Percentiles rank a stretch among this genome's conserved stretches.
Evolutionary conservation across 163 green algal genomes (phyloP).

Genomic region (Dunaliella salina): DNA sequence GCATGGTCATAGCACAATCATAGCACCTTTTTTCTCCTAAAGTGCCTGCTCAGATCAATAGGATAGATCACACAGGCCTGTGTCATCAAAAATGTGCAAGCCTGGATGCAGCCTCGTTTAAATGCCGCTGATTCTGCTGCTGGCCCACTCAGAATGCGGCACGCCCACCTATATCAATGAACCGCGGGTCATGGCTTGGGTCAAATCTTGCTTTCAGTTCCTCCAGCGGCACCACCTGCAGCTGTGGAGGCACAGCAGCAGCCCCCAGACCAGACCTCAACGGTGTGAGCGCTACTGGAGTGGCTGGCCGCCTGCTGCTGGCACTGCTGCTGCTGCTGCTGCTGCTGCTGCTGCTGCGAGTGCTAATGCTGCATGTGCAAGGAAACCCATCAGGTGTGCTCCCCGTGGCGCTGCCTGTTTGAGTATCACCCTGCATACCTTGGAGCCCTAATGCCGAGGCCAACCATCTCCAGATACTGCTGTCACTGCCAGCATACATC

Average conservation of each 20-base stretch:
- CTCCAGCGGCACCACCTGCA: background rate
- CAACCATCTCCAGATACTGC: background rate
- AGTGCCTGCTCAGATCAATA: no score
- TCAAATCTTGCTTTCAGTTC: background rate
- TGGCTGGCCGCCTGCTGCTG: no score
- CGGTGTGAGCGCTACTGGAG: no score
- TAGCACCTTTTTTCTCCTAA: no score
- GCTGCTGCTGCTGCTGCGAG: background rate
- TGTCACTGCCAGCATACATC: background rate
- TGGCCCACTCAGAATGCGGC: background rate
- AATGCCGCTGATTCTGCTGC: no score
- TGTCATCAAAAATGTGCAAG: no score
- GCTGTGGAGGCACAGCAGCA: background rate
- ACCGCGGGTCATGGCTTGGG: background rate
- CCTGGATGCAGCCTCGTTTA: no score
- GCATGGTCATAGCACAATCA: no score
- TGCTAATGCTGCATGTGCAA: background rate
- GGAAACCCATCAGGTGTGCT: background rate
- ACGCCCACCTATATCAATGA: constrained; percentile 22
- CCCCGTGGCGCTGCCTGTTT: no score
- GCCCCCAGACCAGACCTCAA: background rate
- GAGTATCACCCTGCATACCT: no score
- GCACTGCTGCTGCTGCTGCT: background rate
- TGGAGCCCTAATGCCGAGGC: background rate
- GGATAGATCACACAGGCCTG: no score